A percentile compares a stretch with the other conserved stretches of the same genome.
phyloP scores from a whole-genome alignment of 345 rosid species.

The Sonneratia alba region DNA sequence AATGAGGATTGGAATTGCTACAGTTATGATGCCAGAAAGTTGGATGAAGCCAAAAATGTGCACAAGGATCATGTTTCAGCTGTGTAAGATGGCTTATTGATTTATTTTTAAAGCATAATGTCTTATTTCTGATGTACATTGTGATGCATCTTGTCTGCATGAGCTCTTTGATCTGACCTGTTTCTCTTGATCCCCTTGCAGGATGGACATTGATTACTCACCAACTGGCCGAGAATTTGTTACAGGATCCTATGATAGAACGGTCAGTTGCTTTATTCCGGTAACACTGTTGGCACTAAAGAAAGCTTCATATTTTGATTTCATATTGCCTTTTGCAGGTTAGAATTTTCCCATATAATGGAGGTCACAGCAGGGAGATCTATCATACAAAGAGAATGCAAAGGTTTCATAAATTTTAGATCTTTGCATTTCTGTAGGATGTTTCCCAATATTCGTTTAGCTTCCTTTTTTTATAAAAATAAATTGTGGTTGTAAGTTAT shows the following conservation, averaged over 20 bases:
- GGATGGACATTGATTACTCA: slow-evolving; percentile 96
- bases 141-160: not conserved
- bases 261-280: slow-evolving; percentile 31
- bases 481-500: not conserved
- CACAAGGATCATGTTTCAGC: slow-evolving; percentile 99
- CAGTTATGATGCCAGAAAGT: slow-evolving; percentile 80
- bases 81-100: slow-evolving; percentile 48
- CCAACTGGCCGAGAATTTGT: slow-evolving; percentile 98
- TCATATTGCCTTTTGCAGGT: slow-evolving; percentile 25
- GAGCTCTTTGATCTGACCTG: not conserved
- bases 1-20: slow-evolving; percentile 95
- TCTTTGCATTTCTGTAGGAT: slow-evolving; percentile 4
- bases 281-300: not conserved
- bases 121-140: not conserved
- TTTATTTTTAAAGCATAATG: not conserved
- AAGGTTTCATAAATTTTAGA: slow-evolving; percentile 36
- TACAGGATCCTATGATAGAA: slow-evolving; percentile 95
- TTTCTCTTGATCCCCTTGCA: slow-evolving; percentile 19
- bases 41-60: slow-evolving; percentile 82
- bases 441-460: not conserved
- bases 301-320: slow-evolving; percentile 4
- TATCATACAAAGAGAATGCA: slow-evolving; percentile 99
- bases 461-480: not conserved
- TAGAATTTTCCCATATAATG: slow-evolving; percentile 80
- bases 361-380: slow-evolving; percentile 86